Base-by-base conservation (phyloP, 2,329 filamentous ascomycete genomes). In the Pyricularia pennisetigena region DNA sequence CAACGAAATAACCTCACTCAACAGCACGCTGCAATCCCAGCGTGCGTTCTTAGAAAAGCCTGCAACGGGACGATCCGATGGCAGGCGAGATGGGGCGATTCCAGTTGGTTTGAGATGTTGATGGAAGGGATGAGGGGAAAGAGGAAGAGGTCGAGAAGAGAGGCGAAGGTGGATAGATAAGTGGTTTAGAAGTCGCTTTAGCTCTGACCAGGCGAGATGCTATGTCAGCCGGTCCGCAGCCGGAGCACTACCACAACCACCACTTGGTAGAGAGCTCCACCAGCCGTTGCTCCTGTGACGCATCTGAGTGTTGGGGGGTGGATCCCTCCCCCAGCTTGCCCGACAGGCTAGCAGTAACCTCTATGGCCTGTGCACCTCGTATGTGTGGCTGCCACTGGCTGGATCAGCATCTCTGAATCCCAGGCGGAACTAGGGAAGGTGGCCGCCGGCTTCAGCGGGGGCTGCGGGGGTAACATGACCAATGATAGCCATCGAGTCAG, bases 261-360 rank as follows among this genome's bases (percentile, higher is more conserved):
- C n/a, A n/a, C n/a, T n/a, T 35, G 28, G 65, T 23, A 28, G n/a
- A 24, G 9, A 49, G 54, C 65, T 32, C 65, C 65, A 67, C 65
- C 23, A 26, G 59, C 23, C 54, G 65, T 67, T 67, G 65, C 65
- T 67, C 65, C 54, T 61, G 65, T 67, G 65, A 67, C 65, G 65
- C 65, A 67, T 59, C 65, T 54, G 64, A n/a, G 30, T 30, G 63
- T 49, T 49, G 41, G 41, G 41, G 41, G 14, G 41, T 49, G 41
- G 41, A 49, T 49, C 41, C 41, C 41, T 49, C 41, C 41, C 41
- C 41, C 41, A 49, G 41, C 41, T 49, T 49, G 41, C 41, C 41
- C 41, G n/a, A 16, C 41, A n/a, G 41, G 16, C 32, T 35, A 14
- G 32, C 32, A 35, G 32, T 10, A n/a, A 49, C 41, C 41, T 49